phyloP scores from a whole-genome alignment of 257 asterid species.

The Fraxinus cuspidata region DNA sequence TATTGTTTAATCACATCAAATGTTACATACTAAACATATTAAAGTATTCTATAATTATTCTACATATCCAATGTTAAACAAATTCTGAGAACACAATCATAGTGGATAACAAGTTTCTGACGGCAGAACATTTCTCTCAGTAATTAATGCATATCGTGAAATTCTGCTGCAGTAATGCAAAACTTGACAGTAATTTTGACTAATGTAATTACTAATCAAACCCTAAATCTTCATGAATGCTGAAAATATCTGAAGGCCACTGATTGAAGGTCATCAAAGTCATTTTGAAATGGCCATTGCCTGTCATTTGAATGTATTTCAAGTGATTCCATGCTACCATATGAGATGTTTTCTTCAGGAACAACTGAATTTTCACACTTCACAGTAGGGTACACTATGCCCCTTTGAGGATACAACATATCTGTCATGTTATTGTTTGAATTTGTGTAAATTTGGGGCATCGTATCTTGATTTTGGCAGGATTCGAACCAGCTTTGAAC shows the following conservation, averaged over 20 bases:
- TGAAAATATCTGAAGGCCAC: constrained; percentile 62
- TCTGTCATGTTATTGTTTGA: constrained; percentile 16
- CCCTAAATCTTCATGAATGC: constrained; percentile 35
- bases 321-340: constrained; percentile 52
- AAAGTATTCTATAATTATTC: constrained; percentile 23
- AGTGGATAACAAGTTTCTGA: constrained; percentile 18
- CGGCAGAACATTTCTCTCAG: constrained; percentile 15
- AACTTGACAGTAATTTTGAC: background rate
- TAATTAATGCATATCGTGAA: constrained; percentile 17
- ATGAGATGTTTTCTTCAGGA: constrained; percentile 42
- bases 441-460: constrained; percentile 41
- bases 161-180: background rate
- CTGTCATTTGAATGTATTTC: constrained; percentile 47
- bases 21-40: background rate
- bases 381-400: constrained; percentile 19
- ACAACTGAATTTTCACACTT: constrained; percentile 35
- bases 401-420: constrained; percentile 13
- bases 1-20: too few species aligned
- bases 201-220: background rate
- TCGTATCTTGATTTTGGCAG: constrained; percentile 34
- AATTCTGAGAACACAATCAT: constrained; percentile 19
- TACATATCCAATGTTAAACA: constrained; percentile 18
- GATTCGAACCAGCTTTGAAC: constrained; percentile 56
- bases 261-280: constrained; percentile 65
- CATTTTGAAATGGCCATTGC: constrained; percentile 62